Conservation (phyloP, 495 filamentous ascomycete genomes). For the Aspergillus conjunctus region DNA sequence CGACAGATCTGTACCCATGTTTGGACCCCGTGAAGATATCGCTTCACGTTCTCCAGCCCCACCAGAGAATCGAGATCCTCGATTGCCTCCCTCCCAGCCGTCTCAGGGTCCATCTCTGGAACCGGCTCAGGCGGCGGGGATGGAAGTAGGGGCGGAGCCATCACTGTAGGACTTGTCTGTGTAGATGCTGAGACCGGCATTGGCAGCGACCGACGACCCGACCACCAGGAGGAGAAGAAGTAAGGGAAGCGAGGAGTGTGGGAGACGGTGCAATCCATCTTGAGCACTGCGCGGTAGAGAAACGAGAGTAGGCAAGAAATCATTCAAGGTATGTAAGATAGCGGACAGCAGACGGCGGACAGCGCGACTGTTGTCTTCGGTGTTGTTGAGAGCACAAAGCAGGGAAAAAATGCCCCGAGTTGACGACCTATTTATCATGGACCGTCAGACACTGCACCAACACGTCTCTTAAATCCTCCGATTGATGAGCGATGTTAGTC, state of each 20-base stretch:
- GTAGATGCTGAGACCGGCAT: conserved; percentile 13
- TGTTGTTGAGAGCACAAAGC: not conserved
- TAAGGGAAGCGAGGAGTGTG: conserved; percentile 23
- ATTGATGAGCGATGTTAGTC: not conserved
- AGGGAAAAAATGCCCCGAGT: not conserved
- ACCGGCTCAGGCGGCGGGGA: conserved; percentile 4
- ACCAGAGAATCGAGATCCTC: conserved; percentile 21
- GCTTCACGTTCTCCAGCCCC: conserved; percentile 25
- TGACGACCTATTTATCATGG: conserved; percentile 1
- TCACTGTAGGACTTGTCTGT: conserved; percentile 12
- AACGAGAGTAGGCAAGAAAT: conserved; percentile 4
- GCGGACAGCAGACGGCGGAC: not conserved
- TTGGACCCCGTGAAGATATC: conserved; percentile 24
- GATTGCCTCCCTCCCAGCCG: conserved; percentile 11
- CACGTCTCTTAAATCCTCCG: conserved; percentile 4
- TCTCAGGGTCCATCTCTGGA: conserved; percentile 12
- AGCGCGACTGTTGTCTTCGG: not conserved
- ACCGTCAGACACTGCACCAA: not conserved
- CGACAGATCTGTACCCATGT: conserved; percentile 29
- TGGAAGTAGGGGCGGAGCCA: not conserved
- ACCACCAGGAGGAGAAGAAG: conserved; percentile 22
- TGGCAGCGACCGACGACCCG: conserved; percentile 6
- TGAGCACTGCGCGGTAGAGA: conserved; percentile 3
- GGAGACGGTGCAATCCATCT: conserved; percentile 18
- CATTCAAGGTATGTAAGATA: not conserved